These are phyloP conservation scores for Vanrija sp. DNA, from an alignment of 1,284 basidiomycete species.

Conservation along the genomic window DNA sequence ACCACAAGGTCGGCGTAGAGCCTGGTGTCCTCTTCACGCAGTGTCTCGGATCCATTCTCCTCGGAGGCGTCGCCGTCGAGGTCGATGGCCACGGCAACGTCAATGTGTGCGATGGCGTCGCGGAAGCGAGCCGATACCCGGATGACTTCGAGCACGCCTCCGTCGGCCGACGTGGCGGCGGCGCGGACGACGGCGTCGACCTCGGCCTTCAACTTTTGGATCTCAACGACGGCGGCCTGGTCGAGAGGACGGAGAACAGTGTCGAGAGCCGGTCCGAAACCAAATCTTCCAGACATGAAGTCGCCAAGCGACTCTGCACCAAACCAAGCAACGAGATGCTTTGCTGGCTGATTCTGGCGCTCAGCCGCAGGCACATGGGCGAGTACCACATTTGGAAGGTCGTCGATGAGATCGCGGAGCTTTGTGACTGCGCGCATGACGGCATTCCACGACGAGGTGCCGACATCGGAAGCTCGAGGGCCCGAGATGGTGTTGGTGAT, in stretches of 20 bases:
- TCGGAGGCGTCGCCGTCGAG: slow-evolving; percentile 31
- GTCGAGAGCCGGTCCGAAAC: slow-evolving; percentile 23
- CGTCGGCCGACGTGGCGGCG: not conserved
- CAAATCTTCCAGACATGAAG: slow-evolving; percentile 34
- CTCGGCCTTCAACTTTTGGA: slow-evolving; percentile 24
- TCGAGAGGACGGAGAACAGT: slow-evolving; percentile 19
- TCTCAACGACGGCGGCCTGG: slow-evolving; percentile 21
- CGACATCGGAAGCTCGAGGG: slow-evolving; percentile 21
- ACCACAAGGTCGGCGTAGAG: slow-evolving; percentile 37
- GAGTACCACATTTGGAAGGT: slow-evolving; percentile 23
- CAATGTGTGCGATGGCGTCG: slow-evolving; percentile 24
- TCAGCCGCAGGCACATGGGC: slow-evolving; percentile 11
- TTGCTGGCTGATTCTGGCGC: slow-evolving; percentile 15
- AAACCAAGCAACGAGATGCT: slow-evolving; percentile 21
- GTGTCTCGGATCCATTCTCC: slow-evolving; percentile 6
- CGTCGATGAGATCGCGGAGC: slow-evolving; percentile 31
- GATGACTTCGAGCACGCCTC: slow-evolving; percentile 19
- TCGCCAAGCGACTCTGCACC: slow-evolving; percentile 28
- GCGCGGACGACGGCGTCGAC: slow-evolving; percentile 22
- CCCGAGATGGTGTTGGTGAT: slow-evolving; percentile 29
- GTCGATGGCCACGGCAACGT: slow-evolving; percentile 45
- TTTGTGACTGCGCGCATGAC: slow-evolving; percentile 37
- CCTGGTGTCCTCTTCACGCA: slow-evolving; percentile 20
- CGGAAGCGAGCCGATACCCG: slow-evolving; percentile 21
- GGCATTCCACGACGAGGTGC: slow-evolving; percentile 30